Base-by-base conservation (phyloP, 1,284 basidiomycete genomes). In the Sphagnurus paluster region DNA sequence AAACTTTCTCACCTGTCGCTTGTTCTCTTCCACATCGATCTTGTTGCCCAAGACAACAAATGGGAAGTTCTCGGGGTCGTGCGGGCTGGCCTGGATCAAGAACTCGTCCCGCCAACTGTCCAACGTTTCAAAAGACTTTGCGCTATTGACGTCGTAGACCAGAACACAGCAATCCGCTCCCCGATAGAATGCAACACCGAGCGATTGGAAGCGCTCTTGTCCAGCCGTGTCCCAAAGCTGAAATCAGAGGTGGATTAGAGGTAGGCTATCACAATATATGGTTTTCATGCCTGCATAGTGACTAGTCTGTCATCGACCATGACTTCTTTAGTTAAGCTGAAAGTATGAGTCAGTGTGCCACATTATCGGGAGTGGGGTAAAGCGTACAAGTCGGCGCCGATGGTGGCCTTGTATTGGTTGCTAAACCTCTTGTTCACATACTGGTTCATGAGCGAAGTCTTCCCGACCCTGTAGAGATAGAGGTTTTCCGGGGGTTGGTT, bases 361-460 rank as follows among this genome's bases (percentile, higher is more conserved):
- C 44, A 46, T 46, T 38, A 26, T 48, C 28, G 17, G 13, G 17
- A 36, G 8, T n/a, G 38, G 45, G 41, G 46, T 42, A 42, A 44
- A 52, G 77, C 87, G 57, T 69, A 90, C 89, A 92, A 92, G 75
- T 92, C 90, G 52, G 87, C 85, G 56, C 91, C 92, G 65, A 96
- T 95, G 52, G 93, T 97, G 9, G 94, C 95, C 76, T 99, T 99
- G 82, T 99, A 99, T 70, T 98, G 96, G 69, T 96, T 98, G 63
- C 91, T 96, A 74, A 99, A 99, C 56, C 97, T 89, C 74, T 98
- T 99, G 85, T 99, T 99, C 61, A 99, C 97, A 77, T 98, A 99
- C 77, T 99, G 97, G 77, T 98, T 99, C 97, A 99, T 99, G 61
- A 99, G 84, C 33, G 96, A 99, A 39, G 96, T 99, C 88, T 99